Evolutionary conservation across 2,329 filamentous ascomycete species (phyloP), one percentile per base, ranked within the genome.

Genomic region (Penicillium sp.): DNA sequence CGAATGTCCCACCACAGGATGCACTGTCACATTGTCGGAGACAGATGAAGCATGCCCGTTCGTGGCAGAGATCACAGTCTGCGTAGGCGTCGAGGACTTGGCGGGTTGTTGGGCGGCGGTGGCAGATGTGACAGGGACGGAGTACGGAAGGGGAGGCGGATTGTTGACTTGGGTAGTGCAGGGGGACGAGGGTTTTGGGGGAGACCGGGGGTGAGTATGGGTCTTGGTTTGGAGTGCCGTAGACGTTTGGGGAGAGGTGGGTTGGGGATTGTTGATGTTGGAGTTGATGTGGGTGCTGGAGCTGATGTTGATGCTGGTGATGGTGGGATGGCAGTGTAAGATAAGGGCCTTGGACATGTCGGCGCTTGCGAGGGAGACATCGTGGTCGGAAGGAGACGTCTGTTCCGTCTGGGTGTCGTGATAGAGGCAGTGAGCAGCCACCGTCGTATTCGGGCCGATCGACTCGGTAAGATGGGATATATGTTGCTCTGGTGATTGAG

Each of bases 1-100:
- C 43, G 0, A 53, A 23, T 2, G 41, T 55, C 45, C 62, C 61
- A n/a, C 61, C 53, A 53, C 74, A 77, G 47, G 68, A 55, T 16
- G 60, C 19, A 6, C 68, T 64, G 50, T 75, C 72, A 50, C 75
- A 78, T 52, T 75, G 69, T 16, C 75, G 69, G 43, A 78, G 62
- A 64, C 75, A 78, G 38, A 78, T 75, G 57, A 75, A 77, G 51
- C 75, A 78, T 36, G 74, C 70, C 38, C 75, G 67, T 41, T 73
- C 58, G 9, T 65, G 65, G 50, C 75, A 78, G 13, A 76, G 53
- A 50, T 75, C 72, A 57, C 74, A 78, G 56, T 77, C 72, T 16
- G 74, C 71, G 56, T 77, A 77, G 3, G 74, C 74, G 50, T 77
- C 73, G 1, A 78, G 64, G 23, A 74, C 65, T 47, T 73, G 69